phyloP scores from a whole-genome alignment of 2,329 filamentous ascomycete genomes.

The Elsinoe perseae region DNA sequence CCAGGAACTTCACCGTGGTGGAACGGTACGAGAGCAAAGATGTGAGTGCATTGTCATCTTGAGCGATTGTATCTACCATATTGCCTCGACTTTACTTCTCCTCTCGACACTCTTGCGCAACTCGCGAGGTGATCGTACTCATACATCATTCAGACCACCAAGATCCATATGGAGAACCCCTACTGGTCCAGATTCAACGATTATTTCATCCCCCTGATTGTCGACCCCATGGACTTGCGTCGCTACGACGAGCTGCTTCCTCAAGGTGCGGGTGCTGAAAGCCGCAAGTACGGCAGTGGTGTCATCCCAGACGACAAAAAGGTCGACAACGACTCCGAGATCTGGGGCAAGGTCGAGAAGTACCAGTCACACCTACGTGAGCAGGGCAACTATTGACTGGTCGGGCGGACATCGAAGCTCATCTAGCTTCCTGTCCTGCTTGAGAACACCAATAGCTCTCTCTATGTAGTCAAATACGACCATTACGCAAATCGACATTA shows the following conservation, averaged over 20 bases:
- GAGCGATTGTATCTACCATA: conserved; percentile 8
- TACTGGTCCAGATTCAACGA: conserved; percentile 73
- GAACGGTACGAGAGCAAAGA: conserved; percentile 63
- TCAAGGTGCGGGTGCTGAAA: neutral
- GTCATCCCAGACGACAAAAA: conserved; percentile 11
- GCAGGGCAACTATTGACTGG: conserved; percentile 15
- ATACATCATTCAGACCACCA: conserved; percentile 27
- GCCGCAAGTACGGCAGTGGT: neutral
- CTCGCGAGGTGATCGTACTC: neutral
- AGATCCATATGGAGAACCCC: conserved; percentile 50
- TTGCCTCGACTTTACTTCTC: conserved; percentile 20
- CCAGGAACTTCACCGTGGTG: conserved; percentile 64
- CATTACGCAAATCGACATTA: neutral
- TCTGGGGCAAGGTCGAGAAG: conserved; percentile 15
- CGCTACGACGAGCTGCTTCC: conserved; percentile 54
- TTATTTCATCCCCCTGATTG: conserved; percentile 61
- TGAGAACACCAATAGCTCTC: too few relatives aligned
- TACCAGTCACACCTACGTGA: conserved; percentile 14
- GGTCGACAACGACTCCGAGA: conserved; percentile 8
- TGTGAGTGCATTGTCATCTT: conserved; percentile 34
- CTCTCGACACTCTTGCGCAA: neutral
- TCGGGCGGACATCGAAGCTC: neutral
- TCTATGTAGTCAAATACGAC: too few relatives aligned
- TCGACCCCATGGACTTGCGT: conserved; percentile 61
- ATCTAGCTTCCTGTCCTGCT: neutral